A percentile compares a stretch with the other conserved stretches of the same genome.
Conservation (phyloP, 768 basidiomycete genomes). For the Dentipellis sp. region DNA sequence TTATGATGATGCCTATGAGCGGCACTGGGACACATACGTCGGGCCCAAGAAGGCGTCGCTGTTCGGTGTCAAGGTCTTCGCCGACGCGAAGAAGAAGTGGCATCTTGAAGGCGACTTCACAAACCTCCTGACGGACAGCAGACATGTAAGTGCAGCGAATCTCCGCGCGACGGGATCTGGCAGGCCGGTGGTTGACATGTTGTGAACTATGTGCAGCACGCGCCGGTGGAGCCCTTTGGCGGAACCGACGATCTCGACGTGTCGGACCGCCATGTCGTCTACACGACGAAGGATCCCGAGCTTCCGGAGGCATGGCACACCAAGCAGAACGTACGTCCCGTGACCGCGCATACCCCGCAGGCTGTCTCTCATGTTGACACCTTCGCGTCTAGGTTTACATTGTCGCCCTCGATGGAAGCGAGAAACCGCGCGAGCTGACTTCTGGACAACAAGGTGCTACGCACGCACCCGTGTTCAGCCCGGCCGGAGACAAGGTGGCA, state of each 20-base stretch:
- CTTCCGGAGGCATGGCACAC: slow-evolving; percentile 81
- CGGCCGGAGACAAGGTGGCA: slow-evolving; percentile 59
- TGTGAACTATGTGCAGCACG: slow-evolving; percentile 31
- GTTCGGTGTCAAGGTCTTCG: slow-evolving; percentile 54
- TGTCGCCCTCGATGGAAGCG: slow-evolving; percentile 43
- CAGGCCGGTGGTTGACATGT: neutral
- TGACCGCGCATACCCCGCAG: neutral
- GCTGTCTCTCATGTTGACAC: neutral
- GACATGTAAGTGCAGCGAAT: slow-evolving; percentile 42
- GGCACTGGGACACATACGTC: slow-evolving; percentile 61
- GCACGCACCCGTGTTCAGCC: slow-evolving; percentile 60
- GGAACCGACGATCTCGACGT: slow-evolving; percentile 75
- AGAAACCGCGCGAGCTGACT: slow-evolving; percentile 59
- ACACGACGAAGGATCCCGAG: slow-evolving; percentile 78
- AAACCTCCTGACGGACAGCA: slow-evolving; percentile 57
- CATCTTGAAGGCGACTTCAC: slow-evolving; percentile 39
- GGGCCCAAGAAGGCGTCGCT: slow-evolving; percentile 64
- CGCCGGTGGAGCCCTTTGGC: slow-evolving; percentile 84
- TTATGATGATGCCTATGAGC: slow-evolving; percentile 36
- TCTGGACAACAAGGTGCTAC: slow-evolving; percentile 81
- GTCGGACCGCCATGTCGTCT: slow-evolving; percentile 58
- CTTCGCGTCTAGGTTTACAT: slow-evolving; percentile 49
- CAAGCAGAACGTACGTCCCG: slow-evolving; percentile 59
- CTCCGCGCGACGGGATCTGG: neutral
- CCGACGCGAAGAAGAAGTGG: slow-evolving; percentile 43